phyloP scores from a whole-genome alignment of 352 stramenopile species.

The Heterotrichella gracilis region DNA sequence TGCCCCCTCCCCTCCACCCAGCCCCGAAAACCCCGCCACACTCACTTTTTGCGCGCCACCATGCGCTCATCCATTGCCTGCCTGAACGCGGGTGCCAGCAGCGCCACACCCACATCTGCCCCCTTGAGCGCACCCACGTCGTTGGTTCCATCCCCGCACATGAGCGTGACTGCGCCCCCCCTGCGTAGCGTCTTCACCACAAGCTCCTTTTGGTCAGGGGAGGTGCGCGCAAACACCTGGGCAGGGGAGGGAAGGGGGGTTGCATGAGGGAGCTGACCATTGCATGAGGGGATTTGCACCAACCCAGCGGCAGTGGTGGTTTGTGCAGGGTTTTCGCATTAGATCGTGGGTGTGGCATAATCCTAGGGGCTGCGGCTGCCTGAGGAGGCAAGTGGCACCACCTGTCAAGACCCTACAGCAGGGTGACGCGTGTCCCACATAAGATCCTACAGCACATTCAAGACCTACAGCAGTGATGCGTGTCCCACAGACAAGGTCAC shows the following conservation, averaged over 20 bases:
- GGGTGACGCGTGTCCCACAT: too few relatives aligned
- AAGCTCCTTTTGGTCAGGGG: conserved; percentile 71
- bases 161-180: conserved; percentile 53
- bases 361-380: background rate
- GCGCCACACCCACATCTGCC: conserved; percentile 56
- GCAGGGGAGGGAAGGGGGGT: conserved; percentile 17
- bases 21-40: too few relatives aligned
- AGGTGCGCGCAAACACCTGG: conserved; percentile 69
- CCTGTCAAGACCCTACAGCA: too few relatives aligned
- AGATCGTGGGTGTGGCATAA: background rate
- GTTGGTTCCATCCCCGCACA: conserved; percentile 92
- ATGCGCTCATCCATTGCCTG: too few relatives aligned
- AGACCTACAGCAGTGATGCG: too few relatives aligned
- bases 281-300: background rate
- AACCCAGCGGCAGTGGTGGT: background rate
- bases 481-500: too few relatives aligned
- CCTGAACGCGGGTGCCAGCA: too few relatives aligned
- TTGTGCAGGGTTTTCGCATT: conserved; percentile 9
- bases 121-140: conserved; percentile 74
- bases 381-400: too few relatives aligned
- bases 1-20: too few relatives aligned
- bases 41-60: too few relatives aligned
- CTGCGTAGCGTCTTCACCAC: conserved; percentile 68
- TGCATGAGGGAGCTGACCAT: conserved; percentile 13
- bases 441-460: too few relatives aligned